These are phyloP conservation scores for Myxozyma mucilagina DNA, from an alignment of 805 yeast species.

Conservation along the genomic window DNA sequence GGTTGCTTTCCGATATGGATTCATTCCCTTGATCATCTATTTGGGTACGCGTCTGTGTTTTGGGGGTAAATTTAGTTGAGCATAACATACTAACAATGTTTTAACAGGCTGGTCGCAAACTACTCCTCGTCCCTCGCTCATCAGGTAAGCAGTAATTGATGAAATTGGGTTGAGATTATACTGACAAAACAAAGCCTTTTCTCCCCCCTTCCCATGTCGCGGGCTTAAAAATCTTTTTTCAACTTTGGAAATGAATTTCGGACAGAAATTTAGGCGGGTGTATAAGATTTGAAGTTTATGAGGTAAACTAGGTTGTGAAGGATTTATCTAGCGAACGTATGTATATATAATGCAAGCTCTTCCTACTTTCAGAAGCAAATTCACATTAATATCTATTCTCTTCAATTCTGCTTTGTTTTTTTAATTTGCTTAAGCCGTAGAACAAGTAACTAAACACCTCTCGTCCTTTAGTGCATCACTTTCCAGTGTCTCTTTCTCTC, in stretches of 20 bases:
- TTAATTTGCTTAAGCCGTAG: background rate
- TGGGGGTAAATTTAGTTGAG: background rate
- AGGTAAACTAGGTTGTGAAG: background rate
- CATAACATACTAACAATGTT: background rate
- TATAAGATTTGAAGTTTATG: background rate
- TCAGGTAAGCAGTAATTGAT: conserved; percentile 45
- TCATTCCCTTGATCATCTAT: conserved; percentile 93
- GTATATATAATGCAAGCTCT: background rate
- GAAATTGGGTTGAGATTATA: background rate
- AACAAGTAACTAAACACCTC: background rate
- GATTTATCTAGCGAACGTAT: background rate
- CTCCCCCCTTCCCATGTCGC: conserved; percentile 34
- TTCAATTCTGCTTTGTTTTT: too few species aligned
- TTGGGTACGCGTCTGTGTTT: conserved; percentile 47
- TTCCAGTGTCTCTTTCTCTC: background rate
- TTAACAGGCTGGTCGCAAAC: conserved; percentile 65
- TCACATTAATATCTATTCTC: too few species aligned
- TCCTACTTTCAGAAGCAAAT: background rate
- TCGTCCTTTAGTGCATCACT: background rate
- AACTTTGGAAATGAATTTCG: too few species aligned
- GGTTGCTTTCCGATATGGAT: conserved; percentile 90
- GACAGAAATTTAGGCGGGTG: background rate
- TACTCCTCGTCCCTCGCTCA: conserved; percentile 78
- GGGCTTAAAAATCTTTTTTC: background rate
- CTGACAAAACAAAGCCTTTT: conserved; percentile 12